Conservation (phyloP, 169 alveolate genomes). For the Cyclospora cayetanensis region DNA sequence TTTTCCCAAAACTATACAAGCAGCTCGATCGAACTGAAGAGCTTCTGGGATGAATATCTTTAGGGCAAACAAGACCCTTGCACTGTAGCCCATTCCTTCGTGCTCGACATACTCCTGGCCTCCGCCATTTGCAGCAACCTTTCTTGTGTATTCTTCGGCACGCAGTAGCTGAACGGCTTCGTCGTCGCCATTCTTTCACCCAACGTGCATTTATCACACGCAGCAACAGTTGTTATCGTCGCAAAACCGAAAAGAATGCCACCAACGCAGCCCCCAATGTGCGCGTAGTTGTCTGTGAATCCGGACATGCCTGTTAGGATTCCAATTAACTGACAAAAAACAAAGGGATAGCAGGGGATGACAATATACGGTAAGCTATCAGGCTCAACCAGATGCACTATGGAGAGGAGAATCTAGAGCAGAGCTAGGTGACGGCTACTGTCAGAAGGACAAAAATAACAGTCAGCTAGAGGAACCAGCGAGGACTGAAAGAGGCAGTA, state of each 20-base stretch:
- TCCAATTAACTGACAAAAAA: constrained; percentile 75
- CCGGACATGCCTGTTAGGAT: constrained; percentile 82
- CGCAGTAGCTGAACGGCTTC: constrained; percentile 61
- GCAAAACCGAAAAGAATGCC: constrained; percentile 85
- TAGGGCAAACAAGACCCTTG: too few species aligned
- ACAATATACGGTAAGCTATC: not conserved
- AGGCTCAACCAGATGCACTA: not conserved
- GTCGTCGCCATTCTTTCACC: constrained; percentile 62
- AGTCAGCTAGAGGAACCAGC: too few species aligned
- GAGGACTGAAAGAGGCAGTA: too few species aligned
- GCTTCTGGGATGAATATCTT: too few species aligned
- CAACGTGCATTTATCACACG: constrained; percentile 74
- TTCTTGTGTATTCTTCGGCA: constrained; percentile 38
- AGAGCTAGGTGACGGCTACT: too few species aligned
- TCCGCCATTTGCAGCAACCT: constrained; percentile 19
- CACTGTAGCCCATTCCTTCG: too few species aligned
- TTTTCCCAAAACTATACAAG: too few species aligned
- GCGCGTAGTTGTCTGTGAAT: constrained; percentile 88
- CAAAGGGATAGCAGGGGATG: not conserved
- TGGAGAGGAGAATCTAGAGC: too few species aligned
- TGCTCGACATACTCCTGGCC: constrained; percentile 47
- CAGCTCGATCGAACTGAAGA: too few species aligned
- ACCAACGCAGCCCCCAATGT: constrained; percentile 84
- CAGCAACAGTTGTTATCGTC: constrained; percentile 83
- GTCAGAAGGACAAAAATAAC: too few species aligned